These are phyloP conservation scores for Dictyostelium discoideum DNA, from an alignment of 78 protist species.

Conservation along the genomic window dicty_2.7 NC_007088.5:4940001-4940500, in stretches of 20 bases:
- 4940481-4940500: conserved; percentile 35
- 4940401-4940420: too few species aligned
- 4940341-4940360: conserved; percentile 3
- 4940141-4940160: too few species aligned
- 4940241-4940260: conserved; percentile 50
- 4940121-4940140: neutral
- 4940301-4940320: conserved; percentile 51
- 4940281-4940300: conserved; percentile 45
- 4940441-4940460: neutral
- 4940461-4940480: neutral
- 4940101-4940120: neutral
- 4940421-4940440: neutral
- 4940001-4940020: neutral
- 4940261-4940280: conserved; percentile 62
- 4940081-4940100: neutral
- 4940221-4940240: conserved; percentile 21
- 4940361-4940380: neutral
- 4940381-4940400: neutral
- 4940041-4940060: neutral
- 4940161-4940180: too few species aligned
- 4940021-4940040: neutral
- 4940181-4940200: neutral
- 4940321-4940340: conserved; percentile 56
- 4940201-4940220: conserved; percentile 44
- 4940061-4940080: neutral